Conservation (phyloP, 2,329 filamentous ascomycete genomes). For the Colletotrichum costaricense region DNA sequence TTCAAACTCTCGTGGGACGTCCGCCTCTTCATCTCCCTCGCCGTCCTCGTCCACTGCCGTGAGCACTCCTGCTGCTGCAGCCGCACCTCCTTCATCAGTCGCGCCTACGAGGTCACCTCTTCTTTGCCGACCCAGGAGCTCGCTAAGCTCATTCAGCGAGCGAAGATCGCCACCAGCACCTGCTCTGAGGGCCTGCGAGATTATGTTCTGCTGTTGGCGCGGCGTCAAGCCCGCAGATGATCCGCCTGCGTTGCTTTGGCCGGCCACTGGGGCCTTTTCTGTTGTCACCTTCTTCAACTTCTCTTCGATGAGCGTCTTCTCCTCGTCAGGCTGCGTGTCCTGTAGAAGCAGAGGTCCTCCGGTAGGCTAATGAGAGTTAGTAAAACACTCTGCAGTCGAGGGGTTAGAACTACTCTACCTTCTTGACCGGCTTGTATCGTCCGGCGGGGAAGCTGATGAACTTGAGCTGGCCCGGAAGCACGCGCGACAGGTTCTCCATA, state of each 20-base stretch:
- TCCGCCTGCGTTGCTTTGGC: slow-evolving; percentile 46
- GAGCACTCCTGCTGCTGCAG: slow-evolving; percentile 81
- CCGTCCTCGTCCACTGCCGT: slow-evolving; percentile 90
- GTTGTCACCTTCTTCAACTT: slow-evolving; percentile 86
- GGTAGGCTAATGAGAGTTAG: slow-evolving; percentile 76
- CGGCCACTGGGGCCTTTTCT: slow-evolving; percentile 69
- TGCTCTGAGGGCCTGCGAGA: slow-evolving; percentile 41
- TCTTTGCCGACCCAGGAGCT: slow-evolving; percentile 50
- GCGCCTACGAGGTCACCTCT: slow-evolving; percentile 39
- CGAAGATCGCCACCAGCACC: slow-evolving; percentile 44
- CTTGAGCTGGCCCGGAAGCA: slow-evolving; percentile 92
- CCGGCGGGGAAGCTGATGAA: slow-evolving; percentile 93
- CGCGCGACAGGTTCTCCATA: slow-evolving; percentile 95
- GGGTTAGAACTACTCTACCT: slow-evolving; percentile 66
- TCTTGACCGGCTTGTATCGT: slow-evolving; percentile 90
- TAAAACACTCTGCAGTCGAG: slow-evolving; percentile 43
- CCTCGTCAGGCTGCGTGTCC: slow-evolving; percentile 82
- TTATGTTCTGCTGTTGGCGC: slow-evolving; percentile 42
- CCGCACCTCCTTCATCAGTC: slow-evolving; percentile 70
- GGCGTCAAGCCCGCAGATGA: slow-evolving; percentile 46
- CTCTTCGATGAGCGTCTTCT: slow-evolving; percentile 86
- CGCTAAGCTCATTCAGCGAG: slow-evolving; percentile 54
- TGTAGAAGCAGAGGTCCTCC: slow-evolving; percentile 93
- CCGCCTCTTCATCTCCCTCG: slow-evolving; percentile 79
- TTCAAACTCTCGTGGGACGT: slow-evolving; percentile 78